Percentiles rank a stretch among this genome's conserved stretches.
phyloP scores from a whole-genome alignment of 2,329 filamentous ascomycete genomes.

The Colletotrichum musicola region DNA sequence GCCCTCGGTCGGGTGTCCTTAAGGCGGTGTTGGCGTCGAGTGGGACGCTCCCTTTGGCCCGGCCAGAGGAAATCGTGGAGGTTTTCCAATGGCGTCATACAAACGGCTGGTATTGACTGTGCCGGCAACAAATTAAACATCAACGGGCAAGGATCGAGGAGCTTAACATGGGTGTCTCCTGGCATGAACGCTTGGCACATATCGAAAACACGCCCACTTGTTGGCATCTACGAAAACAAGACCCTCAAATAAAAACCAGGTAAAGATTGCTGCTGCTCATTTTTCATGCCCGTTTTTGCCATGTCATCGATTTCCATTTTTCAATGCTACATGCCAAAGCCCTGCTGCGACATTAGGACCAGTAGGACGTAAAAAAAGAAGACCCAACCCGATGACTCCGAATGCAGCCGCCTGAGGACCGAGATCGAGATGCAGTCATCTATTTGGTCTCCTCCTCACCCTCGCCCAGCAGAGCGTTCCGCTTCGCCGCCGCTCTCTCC shows the following conservation, averaged over 20 bases:
- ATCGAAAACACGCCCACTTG: neutral
- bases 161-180: no score
- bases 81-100: no score
- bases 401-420: conserved; percentile 66
- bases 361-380: conserved; percentile 59
- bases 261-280: conserved; percentile 38
- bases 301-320: conserved; percentile 59
- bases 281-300: conserved; percentile 42
- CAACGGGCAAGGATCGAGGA: no score
- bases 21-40: no score
- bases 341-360: conserved; percentile 63
- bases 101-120: no score
- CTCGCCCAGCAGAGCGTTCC: conserved; percentile 84
- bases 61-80: no score
- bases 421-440: conserved; percentile 59
- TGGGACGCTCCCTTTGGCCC: no score
- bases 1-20: no score
- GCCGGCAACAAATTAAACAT: no score
- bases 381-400: conserved; percentile 71
- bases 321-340: conserved; percentile 71
- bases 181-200: neutral
- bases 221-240: neutral
- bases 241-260: conserved; percentile 21
- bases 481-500: conserved; percentile 93
- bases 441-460: conserved; percentile 68